A percentile compares a stretch with the other conserved stretches of the same genome.
Evolutionary conservation across 805 yeast genomes (phyloP).

Genomic region (Wickerhamiella vanderwaltii): DNA sequence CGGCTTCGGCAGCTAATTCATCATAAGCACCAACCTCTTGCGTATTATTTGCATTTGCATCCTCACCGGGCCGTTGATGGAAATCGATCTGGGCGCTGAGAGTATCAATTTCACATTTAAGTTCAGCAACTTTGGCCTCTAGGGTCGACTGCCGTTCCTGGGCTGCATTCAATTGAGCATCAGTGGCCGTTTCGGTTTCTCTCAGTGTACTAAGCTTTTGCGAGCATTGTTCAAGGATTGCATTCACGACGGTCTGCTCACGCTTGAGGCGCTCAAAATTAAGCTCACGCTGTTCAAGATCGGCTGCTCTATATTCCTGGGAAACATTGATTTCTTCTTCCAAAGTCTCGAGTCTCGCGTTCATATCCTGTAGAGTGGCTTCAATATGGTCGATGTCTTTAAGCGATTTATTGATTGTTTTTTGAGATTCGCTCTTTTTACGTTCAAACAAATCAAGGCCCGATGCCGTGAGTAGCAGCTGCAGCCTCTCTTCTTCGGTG

Average conservation of each 20-base stretch:
- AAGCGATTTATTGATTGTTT: slow-evolving; percentile 65
- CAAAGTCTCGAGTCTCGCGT: background rate
- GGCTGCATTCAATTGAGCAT: slow-evolving; percentile 9
- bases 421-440: slow-evolving; percentile 62
- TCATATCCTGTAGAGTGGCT: background rate
- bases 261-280: slow-evolving; percentile 70
- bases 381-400: slow-evolving; percentile 34
- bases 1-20: background rate
- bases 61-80: background rate
- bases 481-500: slow-evolving; percentile 68
- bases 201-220: background rate
- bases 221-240: slow-evolving; percentile 8
- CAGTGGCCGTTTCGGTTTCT: slow-evolving; percentile 2
- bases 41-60: no score
- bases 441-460: slow-evolving; percentile 88
- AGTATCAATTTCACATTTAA: background rate
- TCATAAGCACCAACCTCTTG: background rate
- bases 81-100: slow-evolving; percentile 1
- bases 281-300: slow-evolving; percentile 51
- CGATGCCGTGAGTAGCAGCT: slow-evolving; percentile 77
- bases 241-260: slow-evolving; percentile 31
- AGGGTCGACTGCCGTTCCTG: background rate
- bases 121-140: slow-evolving; percentile 1
- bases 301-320: slow-evolving; percentile 56
- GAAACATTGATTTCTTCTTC: slow-evolving; percentile 27